Base-by-base conservation (phyloP, 75 land plant species). In the Azolla pinnata region DNA sequence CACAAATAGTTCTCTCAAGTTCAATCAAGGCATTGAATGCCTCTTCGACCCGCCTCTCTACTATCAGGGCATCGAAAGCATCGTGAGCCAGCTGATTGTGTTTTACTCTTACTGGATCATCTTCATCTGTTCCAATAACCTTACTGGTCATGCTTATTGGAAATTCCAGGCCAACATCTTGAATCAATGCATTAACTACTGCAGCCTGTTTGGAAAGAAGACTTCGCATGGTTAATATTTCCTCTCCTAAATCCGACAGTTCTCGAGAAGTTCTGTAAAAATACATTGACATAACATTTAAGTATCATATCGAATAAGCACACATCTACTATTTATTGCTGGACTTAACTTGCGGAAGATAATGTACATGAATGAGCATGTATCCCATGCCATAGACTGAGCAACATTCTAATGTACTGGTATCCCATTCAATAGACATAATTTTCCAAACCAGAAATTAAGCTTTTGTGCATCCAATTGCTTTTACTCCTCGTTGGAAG, bases 221-320 rank as follows among this genome's bases (percentile, higher is more conserved):
- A 20, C 45, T 67, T n/a, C 69, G 63, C 69, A 67, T 67, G 52
- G 64, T 25, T 14, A 67, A 18, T 27, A 67, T 7, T 44, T 67
- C 69, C 19, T 63, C 40, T 61, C 58, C 69, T 30, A 67, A 45
- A 30, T 67, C 69, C 9, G 69, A 67, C 0, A 67, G 60, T 25
- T 67, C 69, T 12, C 50, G 69, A 12, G 69, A 67, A 19, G 69
- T 67, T 12, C 69, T 67, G 55, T 30, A 44, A 29, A 35, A 21
- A 33, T 31, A 61, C 26, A 32, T 32, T 20, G 27, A 38, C 47
- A 60, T 16, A 33, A 38, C 1, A 58, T n/a, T n/a, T n/a, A n/a
- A n/a, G n/a, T n/a, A n/a, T n/a, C n/a, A n/a, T n/a, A n/a, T n/a
- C n/a, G n/a, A n/a, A n/a, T n/a, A n/a, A n/a, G n/a, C n/a, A n/a